These are phyloP conservation scores for Penicillium sp. DNA, from an alignment of 2,329 filamentous ascomycete species.

Conservation along the genomic window DNA sequence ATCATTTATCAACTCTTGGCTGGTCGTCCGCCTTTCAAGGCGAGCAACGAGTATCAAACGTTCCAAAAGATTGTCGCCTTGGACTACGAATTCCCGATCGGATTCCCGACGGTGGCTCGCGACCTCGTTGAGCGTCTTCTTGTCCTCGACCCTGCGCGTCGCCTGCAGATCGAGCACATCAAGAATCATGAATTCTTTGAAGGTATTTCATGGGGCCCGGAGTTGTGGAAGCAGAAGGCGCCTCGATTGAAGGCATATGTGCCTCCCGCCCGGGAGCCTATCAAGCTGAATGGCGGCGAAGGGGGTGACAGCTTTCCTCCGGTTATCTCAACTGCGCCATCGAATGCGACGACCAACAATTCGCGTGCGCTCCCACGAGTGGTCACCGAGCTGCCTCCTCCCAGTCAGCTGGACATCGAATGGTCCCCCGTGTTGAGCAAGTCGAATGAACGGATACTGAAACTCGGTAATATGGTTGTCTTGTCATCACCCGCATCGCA, in stretches of 20 bases:
- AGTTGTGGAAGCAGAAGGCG: conserved; percentile 86
- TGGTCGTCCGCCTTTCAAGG: conserved; percentile 97
- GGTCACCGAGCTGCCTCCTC: conserved; percentile 94
- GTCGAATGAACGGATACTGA: conserved; percentile 90
- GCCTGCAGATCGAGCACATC: conserved; percentile 91
- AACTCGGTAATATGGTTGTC: conserved; percentile 88
- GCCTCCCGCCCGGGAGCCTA: conserved; percentile 75
- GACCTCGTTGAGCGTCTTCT: conserved; percentile 89
- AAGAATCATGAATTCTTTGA: conserved; percentile 96
- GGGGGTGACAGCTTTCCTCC: conserved; percentile 48
- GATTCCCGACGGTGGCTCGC: conserved; percentile 82
- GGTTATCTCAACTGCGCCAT: conserved; percentile 46
- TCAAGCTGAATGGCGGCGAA: conserved; percentile 67
- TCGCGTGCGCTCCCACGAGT: conserved; percentile 72
- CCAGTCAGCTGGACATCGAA: conserved; percentile 94
- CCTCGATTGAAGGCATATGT: conserved; percentile 84
- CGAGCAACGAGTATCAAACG: conserved; percentile 90
- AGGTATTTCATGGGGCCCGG: conserved; percentile 79
- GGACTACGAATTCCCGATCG: conserved; percentile 89
- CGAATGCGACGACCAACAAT: conserved; percentile 47
- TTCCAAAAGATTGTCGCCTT: conserved; percentile 97
- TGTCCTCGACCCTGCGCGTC: conserved; percentile 81
- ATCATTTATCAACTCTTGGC: conserved; percentile 94
- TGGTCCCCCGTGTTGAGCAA: conserved; percentile 95
- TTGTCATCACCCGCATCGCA: conserved; percentile 76